Percentiles rank a stretch among this genome's conserved stretches.
These are phyloP conservation scores for Seiridium cupressi DNA, from an alignment of 2,329 filamentous ascomycete genomes.

Conservation along the genomic window DNA sequence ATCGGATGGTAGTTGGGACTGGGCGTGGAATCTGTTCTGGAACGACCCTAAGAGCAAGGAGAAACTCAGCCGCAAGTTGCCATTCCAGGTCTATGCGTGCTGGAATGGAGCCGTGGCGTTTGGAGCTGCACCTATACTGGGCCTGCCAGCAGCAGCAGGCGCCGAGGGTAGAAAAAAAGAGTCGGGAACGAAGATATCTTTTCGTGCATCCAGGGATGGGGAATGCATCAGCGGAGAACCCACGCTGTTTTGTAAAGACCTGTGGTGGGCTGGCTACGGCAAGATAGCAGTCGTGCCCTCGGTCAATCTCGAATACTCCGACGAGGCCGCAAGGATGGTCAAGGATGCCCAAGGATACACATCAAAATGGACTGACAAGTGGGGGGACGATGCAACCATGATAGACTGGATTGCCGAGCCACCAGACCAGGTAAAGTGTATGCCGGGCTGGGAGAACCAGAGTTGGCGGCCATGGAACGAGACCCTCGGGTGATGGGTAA, in stretches of 20 bases:
- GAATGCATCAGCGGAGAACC: slow-evolving; percentile 57
- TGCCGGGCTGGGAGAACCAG: slow-evolving; percentile 39
- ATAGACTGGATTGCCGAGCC: slow-evolving; percentile 44
- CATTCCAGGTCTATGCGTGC: slow-evolving; percentile 60
- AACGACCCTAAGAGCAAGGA: slow-evolving; percentile 36
- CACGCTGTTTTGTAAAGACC: slow-evolving; percentile 54
- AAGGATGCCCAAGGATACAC: slow-evolving; percentile 52
- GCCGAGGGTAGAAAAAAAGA: background rate
- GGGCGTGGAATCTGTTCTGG: slow-evolving; percentile 51
- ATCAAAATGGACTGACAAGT: slow-evolving; percentile 27
- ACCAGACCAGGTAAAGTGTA: slow-evolving; percentile 47
- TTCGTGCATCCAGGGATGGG: slow-evolving; percentile 35
- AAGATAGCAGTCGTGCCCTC: slow-evolving; percentile 56
- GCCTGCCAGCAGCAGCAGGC: background rate
- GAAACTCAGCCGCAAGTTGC: slow-evolving; percentile 33
- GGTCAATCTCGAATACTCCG: slow-evolving; percentile 54
- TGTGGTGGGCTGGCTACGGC: slow-evolving; percentile 48
- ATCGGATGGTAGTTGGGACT: slow-evolving; percentile 45
- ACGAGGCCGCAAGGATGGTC: slow-evolving; percentile 40
- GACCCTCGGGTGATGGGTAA: slow-evolving; percentile 5
- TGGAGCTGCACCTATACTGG: slow-evolving; percentile 43
- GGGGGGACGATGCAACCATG: slow-evolving; percentile 22
- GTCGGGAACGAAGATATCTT: slow-evolving; percentile 34
- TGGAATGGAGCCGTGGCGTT: slow-evolving; percentile 58
- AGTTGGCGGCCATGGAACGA: slow-evolving; percentile 41